Base-by-base conservation (phyloP, 164 flowering plant species). In the Akebia trifoliata region DNA sequence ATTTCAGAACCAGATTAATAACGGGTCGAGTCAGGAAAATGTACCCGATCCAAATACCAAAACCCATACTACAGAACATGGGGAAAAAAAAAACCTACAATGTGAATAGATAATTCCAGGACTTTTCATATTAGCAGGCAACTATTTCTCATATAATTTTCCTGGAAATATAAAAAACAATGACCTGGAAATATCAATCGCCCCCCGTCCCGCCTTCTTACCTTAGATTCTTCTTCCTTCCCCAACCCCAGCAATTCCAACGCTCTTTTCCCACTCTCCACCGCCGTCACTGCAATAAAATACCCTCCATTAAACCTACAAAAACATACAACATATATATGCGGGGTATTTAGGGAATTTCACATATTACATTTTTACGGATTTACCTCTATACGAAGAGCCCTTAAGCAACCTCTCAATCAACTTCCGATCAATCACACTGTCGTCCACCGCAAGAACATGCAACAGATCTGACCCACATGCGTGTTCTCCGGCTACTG, bases 361-460 rank as follows among this genome's bases (percentile, higher is more conserved):
- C 36, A 4, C 6, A 34, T 4, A 34, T 34, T 5, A 34, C 4
- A 34, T 4, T 34, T 9, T 4, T 34, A 4, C 4, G 9, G 5
- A 21, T 15, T 3, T 39, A 69, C 72, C 72, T 63, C 48, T 63
- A 20, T 58, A 69, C 8, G 72, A 55, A 58, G 72, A 69, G 7
- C 60, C 53, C 59, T 39, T 59, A 1, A 69, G 52, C 57, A 69
- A 29, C 38, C 57, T 46, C 56, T 69, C 72, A 32, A 69, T 60
- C 39, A 63, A 39, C 20, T 53, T 69, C 47, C 67, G 49, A 21
- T 69, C 72, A 34, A 69, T 38, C 24, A 43, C 38, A 29, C 61
- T 63, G 38, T 69, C 72, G 26, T 69, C 72, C 6, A 69, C 72
- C 4, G 61, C 72, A 17, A 69, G 22, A 9, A 69, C 68, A 47